Percentiles rank a stretch among this genome's conserved stretches.
Conservation (phyloP, 495 filamentous ascomycete genomes). For the Apiosordaria backusii region DNA sequence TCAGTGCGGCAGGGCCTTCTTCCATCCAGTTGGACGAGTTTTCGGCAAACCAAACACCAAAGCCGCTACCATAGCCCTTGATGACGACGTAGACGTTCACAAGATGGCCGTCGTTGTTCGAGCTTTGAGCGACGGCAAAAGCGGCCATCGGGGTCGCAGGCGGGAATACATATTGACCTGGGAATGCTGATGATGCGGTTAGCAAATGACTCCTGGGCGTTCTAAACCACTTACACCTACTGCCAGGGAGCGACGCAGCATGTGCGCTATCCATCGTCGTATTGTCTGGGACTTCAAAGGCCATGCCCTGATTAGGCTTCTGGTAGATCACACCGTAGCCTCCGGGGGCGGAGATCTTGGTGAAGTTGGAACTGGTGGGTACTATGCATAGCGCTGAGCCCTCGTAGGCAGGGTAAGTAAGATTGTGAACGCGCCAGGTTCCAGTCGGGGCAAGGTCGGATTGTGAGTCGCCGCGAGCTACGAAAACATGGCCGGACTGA, state of each 20-base stretch:
- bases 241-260: not conserved
- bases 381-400: not conserved
- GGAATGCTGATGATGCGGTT: not conserved
- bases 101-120: not conserved
- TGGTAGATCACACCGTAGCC: not conserved
- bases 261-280: not conserved
- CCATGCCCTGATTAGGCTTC: not conserved
- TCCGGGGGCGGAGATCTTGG: not conserved
- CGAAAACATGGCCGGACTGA: not conserved
- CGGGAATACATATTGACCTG: not conserved
- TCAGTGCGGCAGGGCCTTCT: not conserved
- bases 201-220: not conserved
- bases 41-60: not conserved
- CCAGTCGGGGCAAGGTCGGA: not conserved
- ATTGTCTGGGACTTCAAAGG: not conserved
- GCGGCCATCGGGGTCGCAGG: not conserved
- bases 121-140: not conserved
- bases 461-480: not conserved
- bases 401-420: not conserved
- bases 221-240: not conserved
- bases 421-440: not conserved
- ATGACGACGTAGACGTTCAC: not conserved
- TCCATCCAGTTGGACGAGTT: not conserved
- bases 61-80: not conserved
- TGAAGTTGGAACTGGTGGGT: not conserved